Evolutionary conservation across 164 flowering plant genomes (phyloP).

Genomic region (Umbellularia californica): DNA sequence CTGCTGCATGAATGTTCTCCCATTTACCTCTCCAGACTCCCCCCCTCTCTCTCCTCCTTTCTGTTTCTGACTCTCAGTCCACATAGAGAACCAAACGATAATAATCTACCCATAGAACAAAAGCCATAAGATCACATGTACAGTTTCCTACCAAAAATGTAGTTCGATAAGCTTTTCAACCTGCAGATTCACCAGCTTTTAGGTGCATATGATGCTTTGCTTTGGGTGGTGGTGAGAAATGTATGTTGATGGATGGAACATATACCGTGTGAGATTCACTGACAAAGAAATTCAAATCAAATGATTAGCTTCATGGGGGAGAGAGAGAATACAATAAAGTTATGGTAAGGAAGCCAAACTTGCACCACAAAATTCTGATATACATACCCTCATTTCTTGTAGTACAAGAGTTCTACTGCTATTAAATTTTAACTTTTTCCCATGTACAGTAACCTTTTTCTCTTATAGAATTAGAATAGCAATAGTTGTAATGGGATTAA

Average conservation of each 20-base stretch:
- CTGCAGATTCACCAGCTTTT: conserved; percentile 39
- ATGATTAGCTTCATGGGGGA: conserved; percentile 38
- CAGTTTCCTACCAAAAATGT: not conserved
- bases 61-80: not conserved
- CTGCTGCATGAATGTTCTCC: not conserved
- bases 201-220: conserved; percentile 42
- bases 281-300: conserved; percentile 38
- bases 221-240: conserved; percentile 40
- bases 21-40: not conserved
- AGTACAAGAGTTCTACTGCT: not conserved
- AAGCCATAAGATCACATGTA: not conserved
- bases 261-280: conserved; percentile 37
- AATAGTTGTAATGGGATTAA: no score
- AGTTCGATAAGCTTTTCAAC: conserved; percentile 30
- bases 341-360: not conserved
- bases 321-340: conserved; percentile 7
- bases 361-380: not conserved
- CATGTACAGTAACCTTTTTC: not conserved
- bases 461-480: no score
- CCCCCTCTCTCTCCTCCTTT: not conserved
- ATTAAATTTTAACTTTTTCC: no score
- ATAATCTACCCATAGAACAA: not conserved
- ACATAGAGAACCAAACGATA: not conserved
- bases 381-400: not conserved
- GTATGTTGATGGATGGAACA: conserved; percentile 45